Percentiles rank a stretch among this genome's conserved stretches.
Evolutionary conservation across 148 eudicot genomes (phyloP).

Genomic region (Diospyros lotus): DNA sequence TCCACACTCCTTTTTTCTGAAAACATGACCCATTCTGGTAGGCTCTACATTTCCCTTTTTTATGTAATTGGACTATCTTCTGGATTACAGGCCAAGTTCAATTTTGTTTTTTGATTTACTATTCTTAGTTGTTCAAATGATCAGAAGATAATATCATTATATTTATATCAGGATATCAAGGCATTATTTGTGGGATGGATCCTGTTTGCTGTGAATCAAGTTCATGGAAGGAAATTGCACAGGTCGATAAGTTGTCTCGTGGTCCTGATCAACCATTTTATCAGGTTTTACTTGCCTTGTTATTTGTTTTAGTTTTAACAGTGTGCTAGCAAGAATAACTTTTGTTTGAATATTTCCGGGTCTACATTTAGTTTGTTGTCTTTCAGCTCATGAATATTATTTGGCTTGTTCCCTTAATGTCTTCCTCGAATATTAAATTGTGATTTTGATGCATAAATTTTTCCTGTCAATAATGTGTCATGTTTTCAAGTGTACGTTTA

Average conservation of each 20-base stretch:
- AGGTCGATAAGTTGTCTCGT: constrained; percentile 59
- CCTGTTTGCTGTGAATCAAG: constrained; percentile 93
- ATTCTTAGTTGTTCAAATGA: background rate
- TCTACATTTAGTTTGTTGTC: background rate
- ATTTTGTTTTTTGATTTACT: no score
- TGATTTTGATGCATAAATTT: no score
- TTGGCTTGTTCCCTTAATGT: constrained; percentile 4
- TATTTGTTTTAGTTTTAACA: background rate
- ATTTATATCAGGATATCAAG: constrained; percentile 62
- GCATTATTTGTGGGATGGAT: constrained; percentile 96
- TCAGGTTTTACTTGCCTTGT: constrained; percentile 46
- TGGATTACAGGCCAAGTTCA: background rate
- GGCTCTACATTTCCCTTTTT: background rate
- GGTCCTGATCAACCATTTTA: constrained; percentile 94
- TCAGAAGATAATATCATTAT: constrained; percentile 9
- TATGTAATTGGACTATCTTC: background rate
- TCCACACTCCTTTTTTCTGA: background rate
- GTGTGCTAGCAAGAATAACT: background rate
- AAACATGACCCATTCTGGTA: background rate
- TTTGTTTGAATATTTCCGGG: background rate
- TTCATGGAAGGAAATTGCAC: constrained; percentile 86
- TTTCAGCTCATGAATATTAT: background rate
- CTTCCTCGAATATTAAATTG: background rate
- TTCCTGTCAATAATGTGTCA: no score
- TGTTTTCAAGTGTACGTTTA: no score